These are phyloP conservation scores for Aaosphaeria pasadenensis DNA, from an alignment of 2,329 filamentous ascomycete genomes.

Conservation along the genomic window DNA sequence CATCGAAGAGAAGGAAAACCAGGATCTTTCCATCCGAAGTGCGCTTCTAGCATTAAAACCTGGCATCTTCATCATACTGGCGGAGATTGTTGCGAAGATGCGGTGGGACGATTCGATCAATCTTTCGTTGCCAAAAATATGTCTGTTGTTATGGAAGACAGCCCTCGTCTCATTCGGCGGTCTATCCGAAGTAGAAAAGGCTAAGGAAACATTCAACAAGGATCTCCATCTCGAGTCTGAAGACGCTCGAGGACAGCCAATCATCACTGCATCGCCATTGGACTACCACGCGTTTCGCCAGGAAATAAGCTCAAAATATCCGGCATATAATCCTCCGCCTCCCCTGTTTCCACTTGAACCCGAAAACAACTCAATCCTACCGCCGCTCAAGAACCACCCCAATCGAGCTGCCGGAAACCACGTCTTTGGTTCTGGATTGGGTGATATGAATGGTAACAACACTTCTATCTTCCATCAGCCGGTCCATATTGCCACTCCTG, in stretches of 20 bases:
- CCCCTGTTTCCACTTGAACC: constrained; percentile 81
- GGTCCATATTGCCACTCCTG: constrained; percentile 97
- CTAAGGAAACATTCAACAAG: constrained; percentile 66
- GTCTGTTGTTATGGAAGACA: constrained; percentile 89
- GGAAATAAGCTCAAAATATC: constrained; percentile 97
- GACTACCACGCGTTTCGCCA: constrained; percentile 97
- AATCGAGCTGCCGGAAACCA: constrained; percentile 48
- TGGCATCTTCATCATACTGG: constrained; percentile 67
- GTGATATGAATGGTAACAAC: constrained; percentile 43
- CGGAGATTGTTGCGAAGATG: constrained; percentile 53
- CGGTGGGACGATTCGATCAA: constrained; percentile 58
- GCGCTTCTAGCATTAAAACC: constrained; percentile 47
- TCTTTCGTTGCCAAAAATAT: constrained; percentile 57
- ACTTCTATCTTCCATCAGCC: constrained; percentile 88
- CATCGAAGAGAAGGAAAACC: constrained; percentile 33
- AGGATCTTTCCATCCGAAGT: constrained; percentile 51
- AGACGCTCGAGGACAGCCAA: constrained; percentile 62
- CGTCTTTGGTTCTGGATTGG: constrained; percentile 52
- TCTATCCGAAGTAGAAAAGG: constrained; percentile 65
- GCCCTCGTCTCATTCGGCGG: constrained; percentile 84
- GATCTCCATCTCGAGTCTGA: constrained; percentile 56
- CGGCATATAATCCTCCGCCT: constrained; percentile 87
- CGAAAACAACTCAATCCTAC: constrained; percentile 87
- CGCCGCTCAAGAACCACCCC: constrained; percentile 74
- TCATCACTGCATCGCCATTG: constrained; percentile 87